Conservation (phyloP, 139 green algal genomes). For the Tetradesmus lagerheimii region DNA sequence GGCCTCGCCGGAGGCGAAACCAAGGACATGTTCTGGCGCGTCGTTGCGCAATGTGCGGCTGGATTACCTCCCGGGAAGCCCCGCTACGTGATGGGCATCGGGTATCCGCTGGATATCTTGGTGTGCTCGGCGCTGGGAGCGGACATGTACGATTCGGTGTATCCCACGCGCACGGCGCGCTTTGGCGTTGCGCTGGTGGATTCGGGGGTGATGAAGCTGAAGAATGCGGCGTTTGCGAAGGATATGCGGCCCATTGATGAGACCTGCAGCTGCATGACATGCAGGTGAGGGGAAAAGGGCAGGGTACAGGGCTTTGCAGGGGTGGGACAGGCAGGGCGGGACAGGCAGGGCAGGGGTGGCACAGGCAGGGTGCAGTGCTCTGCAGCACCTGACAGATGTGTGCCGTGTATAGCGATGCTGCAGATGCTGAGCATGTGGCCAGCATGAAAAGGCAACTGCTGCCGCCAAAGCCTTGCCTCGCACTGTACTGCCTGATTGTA, state of each 20-base stretch:
- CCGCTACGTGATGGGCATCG: slow-evolving; percentile 95
- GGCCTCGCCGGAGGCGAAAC: slow-evolving; percentile 95
- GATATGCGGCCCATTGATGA: slow-evolving; percentile 85
- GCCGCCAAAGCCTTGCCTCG: too few species aligned
- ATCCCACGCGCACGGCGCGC: slow-evolving; percentile 94
- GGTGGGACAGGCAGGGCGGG: too few species aligned
- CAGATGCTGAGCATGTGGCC: too few species aligned
- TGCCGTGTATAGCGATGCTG: too few species aligned
- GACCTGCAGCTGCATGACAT: slow-evolving; percentile 84
- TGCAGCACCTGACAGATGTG: too few species aligned
- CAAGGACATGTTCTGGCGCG: slow-evolving; percentile 93
- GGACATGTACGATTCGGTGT: slow-evolving; percentile 98
- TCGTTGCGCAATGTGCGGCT: slow-evolving; percentile 90
- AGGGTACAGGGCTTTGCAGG: too few species aligned
- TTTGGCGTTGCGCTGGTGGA: slow-evolving; percentile 95
- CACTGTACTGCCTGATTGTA: too few species aligned
- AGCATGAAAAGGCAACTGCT: too few species aligned
- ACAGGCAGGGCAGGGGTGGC: too few species aligned
- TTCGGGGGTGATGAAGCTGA: slow-evolving; percentile 84
- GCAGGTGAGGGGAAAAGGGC: slow-evolving; percentile 47
- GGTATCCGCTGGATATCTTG: slow-evolving; percentile 97
- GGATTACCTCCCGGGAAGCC: slow-evolving; percentile 83
- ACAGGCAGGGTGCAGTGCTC: too few species aligned
- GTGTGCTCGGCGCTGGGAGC: slow-evolving; percentile 90
- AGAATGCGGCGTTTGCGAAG: slow-evolving; percentile 68